A percentile compares a stretch with the other conserved stretches of the same genome.
Conservation (phyloP, 176 grass and related monocot genomes). For the Neostapfia colusana region DNA sequence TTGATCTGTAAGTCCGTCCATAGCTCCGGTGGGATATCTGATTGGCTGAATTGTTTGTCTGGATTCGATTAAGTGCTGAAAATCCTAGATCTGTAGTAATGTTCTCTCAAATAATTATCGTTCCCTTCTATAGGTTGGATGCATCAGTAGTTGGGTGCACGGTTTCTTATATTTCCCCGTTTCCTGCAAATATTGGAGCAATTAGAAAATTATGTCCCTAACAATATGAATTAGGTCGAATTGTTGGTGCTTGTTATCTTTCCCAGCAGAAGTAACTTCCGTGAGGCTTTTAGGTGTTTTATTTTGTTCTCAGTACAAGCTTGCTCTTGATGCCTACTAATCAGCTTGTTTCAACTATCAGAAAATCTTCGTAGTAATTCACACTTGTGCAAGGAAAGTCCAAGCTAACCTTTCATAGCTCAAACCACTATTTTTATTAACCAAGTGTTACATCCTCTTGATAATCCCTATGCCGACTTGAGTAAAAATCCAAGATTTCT, state of each 20-base stretch:
- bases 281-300: not conserved
- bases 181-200: not conserved
- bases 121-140: not conserved
- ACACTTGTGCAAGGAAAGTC: not conserved
- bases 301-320: not conserved
- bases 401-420: not conserved
- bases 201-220: not conserved
- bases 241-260: not conserved
- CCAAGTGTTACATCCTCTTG: not conserved
- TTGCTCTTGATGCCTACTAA: not conserved
- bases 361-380: not conserved
- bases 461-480: not conserved
- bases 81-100: not conserved
- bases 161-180: not conserved
- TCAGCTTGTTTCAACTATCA: not conserved
- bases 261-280: not conserved
- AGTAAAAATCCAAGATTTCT: not conserved
- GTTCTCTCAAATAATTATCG: not conserved
- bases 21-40: not conserved
- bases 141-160: not conserved
- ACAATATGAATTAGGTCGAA: not conserved
- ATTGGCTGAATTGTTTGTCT: not conserved
- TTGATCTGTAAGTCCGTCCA: not conserved
- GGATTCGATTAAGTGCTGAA: not conserved
- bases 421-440: not conserved